A percentile compares a stretch with the other conserved stretches of the same genome.
phyloP scores from a whole-genome alignment of 73 alveolate species.

The Blepharisma japonicum region DNA sequence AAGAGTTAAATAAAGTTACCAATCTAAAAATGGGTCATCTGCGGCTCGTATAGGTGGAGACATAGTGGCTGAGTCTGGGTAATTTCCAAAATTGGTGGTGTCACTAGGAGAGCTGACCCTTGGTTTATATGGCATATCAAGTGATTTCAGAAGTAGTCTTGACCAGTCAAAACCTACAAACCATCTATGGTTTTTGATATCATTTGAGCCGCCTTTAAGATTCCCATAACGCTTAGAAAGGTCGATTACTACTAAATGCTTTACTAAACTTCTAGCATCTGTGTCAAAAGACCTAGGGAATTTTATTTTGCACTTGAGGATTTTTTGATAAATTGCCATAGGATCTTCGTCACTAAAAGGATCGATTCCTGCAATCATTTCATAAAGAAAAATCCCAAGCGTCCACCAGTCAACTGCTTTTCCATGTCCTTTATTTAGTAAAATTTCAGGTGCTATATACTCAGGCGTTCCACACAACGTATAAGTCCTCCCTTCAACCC shows the following conservation, averaged over 20 bases:
- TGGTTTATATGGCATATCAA: slow-evolving; percentile 86
- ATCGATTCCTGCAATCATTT: slow-evolving; percentile 87
- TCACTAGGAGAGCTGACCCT: slow-evolving; percentile 70
- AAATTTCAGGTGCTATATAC: slow-evolving; percentile 58
- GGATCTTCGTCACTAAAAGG: slow-evolving; percentile 98
- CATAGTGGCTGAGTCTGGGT: slow-evolving; percentile 85
- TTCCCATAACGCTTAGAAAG: slow-evolving; percentile 82
- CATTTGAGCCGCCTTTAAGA: slow-evolving; percentile 83
- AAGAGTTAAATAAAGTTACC: slow-evolving; percentile 43
- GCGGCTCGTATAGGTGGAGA: slow-evolving; percentile 59
- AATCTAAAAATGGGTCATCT: slow-evolving; percentile 87
- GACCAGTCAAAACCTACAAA: slow-evolving; percentile 59
- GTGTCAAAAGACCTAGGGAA: slow-evolving; percentile 82
- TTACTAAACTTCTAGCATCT: slow-evolving; percentile 67
- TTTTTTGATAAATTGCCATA: slow-evolving; percentile 92
- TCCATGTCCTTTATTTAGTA: slow-evolving; percentile 76
- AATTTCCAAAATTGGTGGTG: slow-evolving; percentile 77
- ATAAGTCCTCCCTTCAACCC: slow-evolving; percentile 63
- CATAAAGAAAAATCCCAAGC: slow-evolving; percentile 89
- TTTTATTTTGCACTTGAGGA: slow-evolving; percentile 79
- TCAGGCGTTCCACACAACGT: slow-evolving; percentile 71
- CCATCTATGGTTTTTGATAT: slow-evolving; percentile 87
- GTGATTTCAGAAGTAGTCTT: slow-evolving; percentile 56
- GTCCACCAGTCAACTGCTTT: slow-evolving; percentile 91
- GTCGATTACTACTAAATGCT: slow-evolving; percentile 81